Conservation (phyloP, 1,284 basidiomycete genomes). For the Malassezia japonica region DNA sequence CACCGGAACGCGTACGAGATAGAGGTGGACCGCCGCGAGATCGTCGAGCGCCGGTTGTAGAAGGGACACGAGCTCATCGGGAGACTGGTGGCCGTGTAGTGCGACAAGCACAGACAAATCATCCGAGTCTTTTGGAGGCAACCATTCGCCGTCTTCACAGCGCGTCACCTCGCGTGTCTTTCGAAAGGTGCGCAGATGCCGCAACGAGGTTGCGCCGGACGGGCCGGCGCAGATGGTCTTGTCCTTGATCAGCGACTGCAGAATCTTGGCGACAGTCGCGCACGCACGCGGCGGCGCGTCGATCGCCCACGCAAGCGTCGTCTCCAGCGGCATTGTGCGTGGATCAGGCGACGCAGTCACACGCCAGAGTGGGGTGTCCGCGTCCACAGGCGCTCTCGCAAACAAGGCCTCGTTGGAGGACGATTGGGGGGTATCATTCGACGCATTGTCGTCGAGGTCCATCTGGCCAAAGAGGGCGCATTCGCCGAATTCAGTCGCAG, state of each 20-base stretch:
- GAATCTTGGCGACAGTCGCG: conserved; percentile 11
- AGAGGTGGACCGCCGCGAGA: conserved; percentile 10
- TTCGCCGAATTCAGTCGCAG: conserved; percentile 5
- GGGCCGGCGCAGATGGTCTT: neutral
- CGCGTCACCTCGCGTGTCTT: conserved; percentile 12
- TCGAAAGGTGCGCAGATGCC: conserved; percentile 30
- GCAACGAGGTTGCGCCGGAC: conserved; percentile 13
- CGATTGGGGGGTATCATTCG: neutral
- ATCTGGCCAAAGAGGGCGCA: conserved; percentile 4
- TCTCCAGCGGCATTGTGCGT: conserved; percentile 39
- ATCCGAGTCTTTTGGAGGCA: neutral
- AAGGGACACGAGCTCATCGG: conserved; percentile 13
- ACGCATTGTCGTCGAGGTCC: neutral
- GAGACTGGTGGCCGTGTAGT: conserved; percentile 14
- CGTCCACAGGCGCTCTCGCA: neutral
- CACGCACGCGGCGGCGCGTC: conserved; percentile 55
- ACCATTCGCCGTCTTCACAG: too few relatives aligned
- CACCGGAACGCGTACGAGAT: conserved; percentile 59
- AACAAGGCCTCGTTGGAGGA: neutral
- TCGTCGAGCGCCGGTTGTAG: conserved; percentile 1
- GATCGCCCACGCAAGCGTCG: conserved; percentile 71
- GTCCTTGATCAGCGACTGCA: conserved; percentile 23
- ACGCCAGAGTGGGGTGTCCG: conserved; percentile 36
- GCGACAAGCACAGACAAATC: conserved; percentile 22
- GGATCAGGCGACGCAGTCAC: conserved; percentile 49